These are phyloP conservation scores for Hypholoma fasciculare DNA, from an alignment of 768 basidiomycete genomes.

Conservation along the genomic window DNA sequence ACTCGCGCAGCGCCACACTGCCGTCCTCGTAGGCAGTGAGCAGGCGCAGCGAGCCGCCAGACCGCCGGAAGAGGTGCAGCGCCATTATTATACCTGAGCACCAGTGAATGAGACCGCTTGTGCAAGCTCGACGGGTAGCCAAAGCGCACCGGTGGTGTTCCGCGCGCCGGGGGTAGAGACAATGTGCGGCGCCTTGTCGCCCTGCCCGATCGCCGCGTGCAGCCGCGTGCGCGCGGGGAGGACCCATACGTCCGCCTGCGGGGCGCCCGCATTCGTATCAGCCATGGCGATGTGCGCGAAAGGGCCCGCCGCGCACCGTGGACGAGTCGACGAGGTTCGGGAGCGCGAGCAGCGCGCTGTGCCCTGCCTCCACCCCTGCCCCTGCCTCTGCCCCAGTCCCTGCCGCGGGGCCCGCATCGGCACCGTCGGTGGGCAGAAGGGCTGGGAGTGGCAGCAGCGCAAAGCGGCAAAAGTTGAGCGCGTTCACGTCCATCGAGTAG, in stretches of 20 bases:
- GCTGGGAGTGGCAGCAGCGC: constrained; percentile 46
- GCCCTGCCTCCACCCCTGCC: not conserved
- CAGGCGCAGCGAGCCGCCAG: constrained; percentile 44
- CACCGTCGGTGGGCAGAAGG: not conserved
- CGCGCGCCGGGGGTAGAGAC: constrained; percentile 48
- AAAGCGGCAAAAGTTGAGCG: constrained; percentile 92
- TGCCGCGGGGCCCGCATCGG: not conserved
- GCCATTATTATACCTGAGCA: constrained; percentile 88
- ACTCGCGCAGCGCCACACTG: constrained; percentile 68
- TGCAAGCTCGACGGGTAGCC: not conserved
- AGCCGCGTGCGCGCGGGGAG: constrained; percentile 67
- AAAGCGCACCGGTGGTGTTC: constrained; percentile 52
- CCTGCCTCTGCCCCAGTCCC: not conserved
- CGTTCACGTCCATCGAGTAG: constrained; percentile 86
- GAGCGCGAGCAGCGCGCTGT: constrained; percentile 66
- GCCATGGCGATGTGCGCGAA: too few relatives aligned
- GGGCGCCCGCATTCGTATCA: not conserved
- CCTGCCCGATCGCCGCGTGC: constrained; percentile 84
- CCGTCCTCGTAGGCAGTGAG: constrained; percentile 87
- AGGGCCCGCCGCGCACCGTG: constrained; percentile 44
- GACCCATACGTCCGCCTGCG: constrained; percentile 85
- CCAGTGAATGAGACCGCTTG: not conserved
- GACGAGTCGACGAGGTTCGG: constrained; percentile 91
- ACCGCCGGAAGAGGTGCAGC: constrained; percentile 58
- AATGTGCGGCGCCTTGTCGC: constrained; percentile 34